phyloP scores from a whole-genome alignment of 805 yeast genomes.

The Yarrowia deformans region DNA sequence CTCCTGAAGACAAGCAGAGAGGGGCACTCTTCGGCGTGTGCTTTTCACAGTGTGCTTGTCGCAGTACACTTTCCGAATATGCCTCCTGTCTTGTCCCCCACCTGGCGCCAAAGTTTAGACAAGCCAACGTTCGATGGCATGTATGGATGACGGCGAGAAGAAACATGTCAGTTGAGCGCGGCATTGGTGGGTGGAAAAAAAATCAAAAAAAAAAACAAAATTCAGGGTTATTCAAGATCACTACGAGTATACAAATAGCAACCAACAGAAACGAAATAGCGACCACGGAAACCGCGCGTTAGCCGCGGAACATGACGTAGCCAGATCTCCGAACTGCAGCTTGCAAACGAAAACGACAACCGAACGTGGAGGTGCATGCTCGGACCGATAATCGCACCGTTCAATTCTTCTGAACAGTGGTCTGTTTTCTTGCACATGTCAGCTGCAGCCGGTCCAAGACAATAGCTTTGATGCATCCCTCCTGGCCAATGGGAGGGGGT shows the following conservation, averaged over 20 bases:
- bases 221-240: no score
- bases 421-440: conserved; percentile 1
- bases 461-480: conserved; percentile 24
- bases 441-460: neutral
- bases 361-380: conserved; percentile 4
- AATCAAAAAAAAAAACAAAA: no score
- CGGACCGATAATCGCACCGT: conserved; percentile 18
- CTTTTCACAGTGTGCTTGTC: no score
- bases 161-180: no score
- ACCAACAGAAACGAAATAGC: no score
- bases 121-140: neutral
- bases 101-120: neutral
- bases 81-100: conserved; percentile 7
- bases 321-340: conserved; percentile 9
- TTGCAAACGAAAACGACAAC: neutral
- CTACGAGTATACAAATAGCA: no score
- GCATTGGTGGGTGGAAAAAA: neutral
- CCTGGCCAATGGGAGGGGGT: conserved; percentile 3
- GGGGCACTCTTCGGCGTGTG: neutral
- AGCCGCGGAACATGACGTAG: neutral
- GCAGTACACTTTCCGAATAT: neutral
- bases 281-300: no score
- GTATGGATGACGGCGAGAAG: neutral
- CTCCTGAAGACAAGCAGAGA: neutral
- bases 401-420: conserved; percentile 11